phyloP scores from a whole-genome alignment of 1,284 basidiomycete genomes.

The Xerocomus amazonicus region DNA sequence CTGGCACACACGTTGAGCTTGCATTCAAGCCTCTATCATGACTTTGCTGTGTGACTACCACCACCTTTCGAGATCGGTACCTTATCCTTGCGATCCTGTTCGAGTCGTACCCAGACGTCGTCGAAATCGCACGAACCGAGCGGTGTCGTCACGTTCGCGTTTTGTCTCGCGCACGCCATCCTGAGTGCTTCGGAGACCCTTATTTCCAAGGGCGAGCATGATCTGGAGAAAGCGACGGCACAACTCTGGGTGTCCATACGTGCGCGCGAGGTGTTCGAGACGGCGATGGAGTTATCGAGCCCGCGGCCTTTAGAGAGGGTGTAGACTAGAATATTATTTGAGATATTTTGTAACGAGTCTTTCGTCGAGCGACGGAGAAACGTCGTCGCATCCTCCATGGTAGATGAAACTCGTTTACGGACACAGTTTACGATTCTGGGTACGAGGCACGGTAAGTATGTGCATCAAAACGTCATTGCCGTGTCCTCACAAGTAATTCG shows the following conservation, averaged over 20 bases:
- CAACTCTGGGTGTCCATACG: conserved; percentile 88
- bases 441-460: no score
- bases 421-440: no score
- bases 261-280: conserved; percentile 84
- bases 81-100: conserved; percentile 75
- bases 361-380: no score
- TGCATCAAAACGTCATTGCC: no score
- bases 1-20: no score
- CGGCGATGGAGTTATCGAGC: conserved; percentile 85
- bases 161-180: conserved; percentile 78
- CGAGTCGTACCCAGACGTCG: conserved; percentile 87
- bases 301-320: conserved; percentile 90
- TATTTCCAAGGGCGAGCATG: conserved; percentile 78
- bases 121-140: conserved; percentile 88
- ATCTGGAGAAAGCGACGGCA: conserved; percentile 79
- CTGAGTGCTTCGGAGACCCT: conserved; percentile 87
- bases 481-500: no score
- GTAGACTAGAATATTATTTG: conserved; percentile 42
- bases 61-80: conserved; percentile 67
- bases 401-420: no score
- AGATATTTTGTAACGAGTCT: no score
- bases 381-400: no score
- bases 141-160: conserved; percentile 80
- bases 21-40: no score
- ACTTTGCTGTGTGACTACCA: no score